Base-by-base conservation (phyloP, 257 asterid genomes). In the Rehmannia glutinosa region DNA sequence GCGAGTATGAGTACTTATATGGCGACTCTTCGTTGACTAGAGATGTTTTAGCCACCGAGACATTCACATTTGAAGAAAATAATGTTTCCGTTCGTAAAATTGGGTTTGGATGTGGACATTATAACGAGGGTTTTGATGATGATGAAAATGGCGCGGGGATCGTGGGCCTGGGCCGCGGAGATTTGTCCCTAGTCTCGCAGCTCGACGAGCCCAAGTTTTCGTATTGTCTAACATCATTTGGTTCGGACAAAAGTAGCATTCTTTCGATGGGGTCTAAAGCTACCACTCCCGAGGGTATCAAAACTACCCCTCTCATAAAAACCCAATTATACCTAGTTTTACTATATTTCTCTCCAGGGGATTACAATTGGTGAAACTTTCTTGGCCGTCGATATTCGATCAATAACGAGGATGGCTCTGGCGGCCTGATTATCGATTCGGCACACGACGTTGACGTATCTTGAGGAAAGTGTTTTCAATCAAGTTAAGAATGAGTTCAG, bases 81-180 rank as follows among this genome's bases (percentile, higher is more conserved):
- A 45, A 75, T 6, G 83, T 56, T 42, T 15, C 84, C 0, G 69
- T 78, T 5, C 72, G 70, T 3, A 68, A 77, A 2, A 45, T 87
- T 1, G 87, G 69, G n/a, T 84, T 87, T 51, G 95, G 95, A 3
- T 87, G 91, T 12, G 89, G 87, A 1, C 56, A 46, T 8, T 78
- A 78, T 20, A 84, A 84, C 21, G 72, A 27, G 87, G 88, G 5
- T 21, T 50, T 20, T 17, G 88, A 85, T 1, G 17, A 43, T 15
- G 78, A 78, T 12, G 71, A 68, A 56, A n/a, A n/a, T n/a, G 89
- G 87, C 1, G 80, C 82, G 1, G 95, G 91, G 27, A 50, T 80
- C 0, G 86, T 84, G 1, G 95, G 95, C 2, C 71, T 87, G 24
- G 91, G 95, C 10, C 75, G 91, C 1, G 95, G 95, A 0, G 76